These are phyloP conservation scores for Cladosporium sp. DNA, from an alignment of 2,329 filamentous ascomycete species.

Conservation along the genomic window DNA sequence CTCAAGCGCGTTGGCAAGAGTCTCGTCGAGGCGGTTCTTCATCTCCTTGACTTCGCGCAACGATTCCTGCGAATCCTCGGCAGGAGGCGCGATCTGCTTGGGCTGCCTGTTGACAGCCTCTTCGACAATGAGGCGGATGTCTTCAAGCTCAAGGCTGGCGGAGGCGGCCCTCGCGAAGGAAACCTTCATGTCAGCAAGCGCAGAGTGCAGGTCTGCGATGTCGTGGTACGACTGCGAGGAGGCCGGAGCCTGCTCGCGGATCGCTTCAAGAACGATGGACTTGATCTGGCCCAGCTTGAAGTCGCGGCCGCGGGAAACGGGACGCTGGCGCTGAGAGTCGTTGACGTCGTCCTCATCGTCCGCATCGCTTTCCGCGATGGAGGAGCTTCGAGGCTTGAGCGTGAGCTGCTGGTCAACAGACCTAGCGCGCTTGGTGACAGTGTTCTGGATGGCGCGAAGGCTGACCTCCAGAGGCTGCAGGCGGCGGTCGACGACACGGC, in stretches of 20 bases:
- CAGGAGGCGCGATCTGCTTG: constrained; percentile 25
- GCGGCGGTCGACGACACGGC: constrained; percentile 66
- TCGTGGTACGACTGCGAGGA: constrained; percentile 22
- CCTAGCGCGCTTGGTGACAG: constrained; percentile 50
- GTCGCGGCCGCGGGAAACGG: constrained; percentile 71
- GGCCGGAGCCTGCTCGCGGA: constrained; percentile 38
- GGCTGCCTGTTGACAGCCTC: constrained; percentile 27
- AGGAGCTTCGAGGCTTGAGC: constrained; percentile 22
- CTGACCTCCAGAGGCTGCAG: constrained; percentile 75
- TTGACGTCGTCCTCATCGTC: constrained; percentile 69
- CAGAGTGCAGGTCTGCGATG: constrained; percentile 39
- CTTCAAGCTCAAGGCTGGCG: constrained; percentile 40
- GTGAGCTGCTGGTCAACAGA: constrained; percentile 48
- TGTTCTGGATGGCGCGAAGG: constrained; percentile 63
- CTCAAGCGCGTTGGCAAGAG: constrained; percentile 31
- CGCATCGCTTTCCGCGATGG: constrained; percentile 73
- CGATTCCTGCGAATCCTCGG: constrained; percentile 18
- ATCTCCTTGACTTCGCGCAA: constrained; percentile 26
- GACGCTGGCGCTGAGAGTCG: constrained; percentile 58
- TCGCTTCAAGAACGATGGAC: constrained; percentile 52
- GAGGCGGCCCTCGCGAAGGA: constrained; percentile 42
- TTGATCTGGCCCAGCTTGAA: constrained; percentile 75
- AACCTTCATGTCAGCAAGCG: constrained; percentile 43
- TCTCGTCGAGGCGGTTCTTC: constrained; percentile 28
- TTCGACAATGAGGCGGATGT: constrained; percentile 33